Conservation (phyloP, 2,329 filamentous ascomycete genomes). For the Fusarium paranaense region DNA sequence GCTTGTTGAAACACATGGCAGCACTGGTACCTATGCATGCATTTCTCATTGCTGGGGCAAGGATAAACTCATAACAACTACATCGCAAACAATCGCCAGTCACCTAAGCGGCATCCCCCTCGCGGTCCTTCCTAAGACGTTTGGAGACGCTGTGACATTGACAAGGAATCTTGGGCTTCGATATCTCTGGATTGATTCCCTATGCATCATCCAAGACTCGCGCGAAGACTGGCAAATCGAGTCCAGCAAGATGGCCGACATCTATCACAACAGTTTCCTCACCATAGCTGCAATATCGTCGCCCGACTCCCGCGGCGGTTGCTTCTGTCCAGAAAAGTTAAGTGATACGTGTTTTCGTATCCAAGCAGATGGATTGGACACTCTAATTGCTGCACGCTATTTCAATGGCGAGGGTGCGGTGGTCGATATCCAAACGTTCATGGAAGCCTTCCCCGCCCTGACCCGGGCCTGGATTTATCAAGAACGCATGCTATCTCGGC, state of each 20-base stretch:
- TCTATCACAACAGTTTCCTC: background rate
- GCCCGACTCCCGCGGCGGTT: background rate
- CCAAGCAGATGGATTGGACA: background rate
- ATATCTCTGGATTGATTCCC: conserved; percentile 29
- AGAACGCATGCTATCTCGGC: background rate
- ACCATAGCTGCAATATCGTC: background rate
- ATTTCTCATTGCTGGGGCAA: conserved; percentile 10
- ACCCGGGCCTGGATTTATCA: background rate
- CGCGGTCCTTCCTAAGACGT: background rate
- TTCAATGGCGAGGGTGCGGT: background rate
- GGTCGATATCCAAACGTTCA: background rate
- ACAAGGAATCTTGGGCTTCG: conserved; percentile 4
- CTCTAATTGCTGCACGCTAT: background rate
- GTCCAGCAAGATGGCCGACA: background rate
- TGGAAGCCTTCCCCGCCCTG: background rate
- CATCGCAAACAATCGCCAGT: background rate
- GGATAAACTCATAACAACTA: background rate
- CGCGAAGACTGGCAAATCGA: conserved; percentile 1
- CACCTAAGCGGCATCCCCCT: background rate
- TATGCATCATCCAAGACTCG: conserved; percentile 32
- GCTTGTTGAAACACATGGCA: background rate
- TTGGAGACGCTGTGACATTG: conserved; percentile 4
- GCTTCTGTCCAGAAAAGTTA: background rate
- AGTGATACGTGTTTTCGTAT: background rate
- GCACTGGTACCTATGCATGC: background rate